phyloP scores from a whole-genome alignment of 2,329 filamentous ascomycete species.

The Nemania abortiva region DNA sequence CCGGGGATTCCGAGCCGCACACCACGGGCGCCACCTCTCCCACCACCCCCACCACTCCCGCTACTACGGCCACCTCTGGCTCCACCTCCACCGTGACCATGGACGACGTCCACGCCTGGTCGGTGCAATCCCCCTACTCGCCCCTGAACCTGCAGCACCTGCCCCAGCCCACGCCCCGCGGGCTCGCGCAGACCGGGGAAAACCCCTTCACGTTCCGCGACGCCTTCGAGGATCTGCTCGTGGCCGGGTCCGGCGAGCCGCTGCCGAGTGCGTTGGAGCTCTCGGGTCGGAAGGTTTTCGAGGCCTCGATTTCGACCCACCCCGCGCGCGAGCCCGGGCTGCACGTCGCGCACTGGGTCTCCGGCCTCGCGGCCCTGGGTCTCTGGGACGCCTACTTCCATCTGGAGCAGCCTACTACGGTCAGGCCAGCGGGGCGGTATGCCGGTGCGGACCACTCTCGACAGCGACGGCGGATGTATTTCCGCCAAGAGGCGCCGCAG shows the following conservation, averaged over 20 bases:
- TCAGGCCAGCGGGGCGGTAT: no score
- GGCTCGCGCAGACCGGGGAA: constrained; percentile 7
- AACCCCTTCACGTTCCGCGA: constrained; percentile 65
- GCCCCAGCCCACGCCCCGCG: constrained; percentile 61
- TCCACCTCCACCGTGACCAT: constrained; percentile 8
- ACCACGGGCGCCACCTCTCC: background rate
- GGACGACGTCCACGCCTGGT: constrained; percentile 53
- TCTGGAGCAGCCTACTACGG: constrained; percentile 32
- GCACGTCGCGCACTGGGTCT: constrained; percentile 58
- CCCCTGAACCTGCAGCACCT: constrained; percentile 60
- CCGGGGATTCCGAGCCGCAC: constrained; percentile 14
- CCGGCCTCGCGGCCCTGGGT: constrained; percentile 54
- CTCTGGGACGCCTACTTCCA: constrained; percentile 54
- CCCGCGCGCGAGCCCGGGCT: constrained; percentile 46
- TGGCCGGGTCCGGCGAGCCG: constrained; percentile 57
- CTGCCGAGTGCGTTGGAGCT: constrained; percentile 56
- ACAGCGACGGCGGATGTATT: background rate
- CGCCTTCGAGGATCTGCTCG: constrained; percentile 69
- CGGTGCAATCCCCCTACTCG: constrained; percentile 58
- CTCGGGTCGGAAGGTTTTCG: constrained; percentile 20
- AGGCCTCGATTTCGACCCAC: background rate
- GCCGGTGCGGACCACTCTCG: background rate
- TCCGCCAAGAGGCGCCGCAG: background rate
- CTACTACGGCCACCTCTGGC: constrained; percentile 7
- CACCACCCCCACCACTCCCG: background rate